Base-by-base conservation (phyloP, 176 grass and related monocot genomes). In the Phoenix roebelenii region DNA sequence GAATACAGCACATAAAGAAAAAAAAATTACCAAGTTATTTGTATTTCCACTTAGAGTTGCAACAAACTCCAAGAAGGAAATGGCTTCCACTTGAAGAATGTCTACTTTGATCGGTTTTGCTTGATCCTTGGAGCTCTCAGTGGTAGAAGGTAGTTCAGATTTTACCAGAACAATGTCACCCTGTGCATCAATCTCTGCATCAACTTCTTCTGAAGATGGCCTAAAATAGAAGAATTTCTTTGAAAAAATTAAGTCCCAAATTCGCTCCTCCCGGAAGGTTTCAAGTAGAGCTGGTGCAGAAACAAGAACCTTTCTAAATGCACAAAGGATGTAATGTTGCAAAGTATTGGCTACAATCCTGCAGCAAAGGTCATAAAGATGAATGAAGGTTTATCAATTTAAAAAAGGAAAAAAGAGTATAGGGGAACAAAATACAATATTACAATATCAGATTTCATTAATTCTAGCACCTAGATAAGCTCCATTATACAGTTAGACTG, bases 41-140 rank as follows among this genome's bases (percentile, higher is more conserved):
- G 81, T 80, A 55, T 91, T 97, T 73, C 80, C 84, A 76, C 67
- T 82, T 26, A 90, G 77, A 70, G 74, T 81, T 23, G 83, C 86
- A 58, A 87, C 80, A 66, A 87, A 97, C 82, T 97, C 92, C 84
- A 97, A 88, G 64, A 97, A 97, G 49, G 84, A 97, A 76, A 97
- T 88, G 74, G 87, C 92, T 79, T 97, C 92, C 18, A 73, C 60
- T 82, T 97, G 92, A 79, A 97, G 65, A 62, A 77, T 72, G 50
- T 88, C 88, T 59, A 85, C 77, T 61, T 86, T 66, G 23, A 44
- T 55, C 57, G 61, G 50, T 63, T 76, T 73, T 61, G 51, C 29
- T 18, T 55, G 17, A 63, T 63, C 51, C 20, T 18, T 23, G 16
- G 28, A 63, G 6, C 55, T 80, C 64, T 79, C 26, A 57, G 61